Base-by-base conservation (phyloP, 108 stramenopile species). In the Cylindrotheca closterium region DNA sequence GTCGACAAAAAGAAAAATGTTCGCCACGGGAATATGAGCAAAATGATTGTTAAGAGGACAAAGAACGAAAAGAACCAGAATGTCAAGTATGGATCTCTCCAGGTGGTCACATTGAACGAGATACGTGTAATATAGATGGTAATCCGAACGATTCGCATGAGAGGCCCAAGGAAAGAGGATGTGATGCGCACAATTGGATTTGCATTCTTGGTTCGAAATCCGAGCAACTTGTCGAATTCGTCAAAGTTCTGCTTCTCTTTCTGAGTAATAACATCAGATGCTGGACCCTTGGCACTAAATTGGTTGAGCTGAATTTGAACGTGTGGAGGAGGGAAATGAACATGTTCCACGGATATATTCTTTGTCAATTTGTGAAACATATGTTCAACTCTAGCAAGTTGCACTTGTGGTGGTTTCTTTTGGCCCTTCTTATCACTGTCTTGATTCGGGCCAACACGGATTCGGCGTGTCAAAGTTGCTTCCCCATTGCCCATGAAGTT, bases 11-110 rank as follows among this genome's bases (percentile, higher is more conserved):
- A 81, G 65, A 89, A 84, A 57, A 86, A 86, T 0, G 60, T 56
- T 49, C 85, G 63, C 91, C 91, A 92, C 0, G 91, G 91, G 46
- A 92, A 92, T 12, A 83, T 59, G 19, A 87, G 60, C 52, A 92
- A 55, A 33, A 87, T 52, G 24, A 83, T 54, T 24, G 70, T 60
- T 2, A 79, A 47, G 21, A 78, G 28, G n/a, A 54, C 29, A 18
- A 85, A 65, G 31, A 73, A 74, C 2, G 80, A 45, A 55, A 81
- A 78, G 0, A 82, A 33, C 81, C 81, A 86, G 47, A 82, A 86
- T 2, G 91, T 80, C 33, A 92, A 49, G 47, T 60, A 83, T 2
- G 91, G 91, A 70, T 92, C 91, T 54, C 77, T 81, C 91, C 87
- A 88, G 3, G 74, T 74, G 8, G 81, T 74, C 8, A 85, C 65